Evolutionary conservation across 176 grass and related monocot genomes (phyloP).

Genomic region (Eragrostis curvula): DNA sequence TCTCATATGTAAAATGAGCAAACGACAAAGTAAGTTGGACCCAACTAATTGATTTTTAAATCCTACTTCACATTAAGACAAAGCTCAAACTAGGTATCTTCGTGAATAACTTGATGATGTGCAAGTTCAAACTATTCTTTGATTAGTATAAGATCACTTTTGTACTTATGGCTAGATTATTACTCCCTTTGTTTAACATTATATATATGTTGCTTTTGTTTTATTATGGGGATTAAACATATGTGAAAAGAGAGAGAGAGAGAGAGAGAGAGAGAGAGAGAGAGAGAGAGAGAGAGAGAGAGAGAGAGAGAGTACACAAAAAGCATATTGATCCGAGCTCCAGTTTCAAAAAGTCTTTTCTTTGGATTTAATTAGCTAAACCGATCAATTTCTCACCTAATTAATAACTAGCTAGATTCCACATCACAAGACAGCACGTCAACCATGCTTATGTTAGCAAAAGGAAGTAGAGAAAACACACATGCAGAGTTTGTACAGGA

Average conservation of each 20-base stretch:
- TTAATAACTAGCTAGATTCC: background rate
- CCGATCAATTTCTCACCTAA: too few species aligned
- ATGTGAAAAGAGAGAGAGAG: too few species aligned
- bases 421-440: background rate
- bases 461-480: background rate
- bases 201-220: too few species aligned
- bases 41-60: background rate
- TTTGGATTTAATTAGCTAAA: too few species aligned
- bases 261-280: too few species aligned
- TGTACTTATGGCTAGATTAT: background rate
- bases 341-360: too few species aligned
- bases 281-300: too few species aligned
- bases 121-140: background rate
- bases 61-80: constrained; percentile 4
- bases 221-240: too few species aligned
- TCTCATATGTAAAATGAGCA: background rate
- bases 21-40: background rate
- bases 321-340: too few species aligned
- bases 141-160: background rate
- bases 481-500: background rate
- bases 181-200: too few species aligned
- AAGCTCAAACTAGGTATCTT: constrained; percentile 2
- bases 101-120: background rate
- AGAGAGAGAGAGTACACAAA: too few species aligned
- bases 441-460: too few species aligned